These are phyloP conservation scores for Kernera saxatilis DNA, from an alignment of 345 rosid genomes.

Conservation along the genomic window DNA sequence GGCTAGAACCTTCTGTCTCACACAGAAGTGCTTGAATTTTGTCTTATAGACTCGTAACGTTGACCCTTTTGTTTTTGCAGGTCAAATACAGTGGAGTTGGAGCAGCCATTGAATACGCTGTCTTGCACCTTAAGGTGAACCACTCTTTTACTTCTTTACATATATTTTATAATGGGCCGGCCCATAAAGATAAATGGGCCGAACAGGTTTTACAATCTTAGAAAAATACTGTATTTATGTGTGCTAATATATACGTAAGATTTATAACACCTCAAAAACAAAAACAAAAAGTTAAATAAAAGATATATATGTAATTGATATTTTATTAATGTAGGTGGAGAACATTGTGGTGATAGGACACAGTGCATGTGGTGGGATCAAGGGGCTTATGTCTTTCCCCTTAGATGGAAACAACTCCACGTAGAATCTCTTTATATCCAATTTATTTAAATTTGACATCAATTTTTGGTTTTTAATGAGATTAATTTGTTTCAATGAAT, in stretches of 20 bases:
- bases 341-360: conserved; percentile 93
- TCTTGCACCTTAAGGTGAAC: conserved; percentile 89
- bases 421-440: conserved; percentile 1
- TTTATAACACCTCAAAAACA: background rate
- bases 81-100: conserved; percentile 64
- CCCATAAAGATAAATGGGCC: background rate
- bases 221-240: background rate
- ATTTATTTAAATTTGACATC: background rate
- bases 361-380: conserved; percentile 95
- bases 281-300: background rate
- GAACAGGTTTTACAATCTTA: background rate
- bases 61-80: background rate
- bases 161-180: background rate
- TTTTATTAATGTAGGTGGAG: conserved; percentile 43
- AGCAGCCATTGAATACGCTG: conserved; percentile 90
- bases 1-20: background rate
- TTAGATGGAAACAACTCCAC: conserved; percentile 44
- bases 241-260: background rate
- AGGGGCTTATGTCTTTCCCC: conserved; percentile 93
- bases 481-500: background rate
- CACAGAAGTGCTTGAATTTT: background rate
- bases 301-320: background rate
- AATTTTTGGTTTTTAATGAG: background rate
- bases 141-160: background rate
- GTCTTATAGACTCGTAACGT: background rate